Evolutionary conservation across 306 rosid genomes (phyloP).

Genomic region (Vicia sativa): DNA sequence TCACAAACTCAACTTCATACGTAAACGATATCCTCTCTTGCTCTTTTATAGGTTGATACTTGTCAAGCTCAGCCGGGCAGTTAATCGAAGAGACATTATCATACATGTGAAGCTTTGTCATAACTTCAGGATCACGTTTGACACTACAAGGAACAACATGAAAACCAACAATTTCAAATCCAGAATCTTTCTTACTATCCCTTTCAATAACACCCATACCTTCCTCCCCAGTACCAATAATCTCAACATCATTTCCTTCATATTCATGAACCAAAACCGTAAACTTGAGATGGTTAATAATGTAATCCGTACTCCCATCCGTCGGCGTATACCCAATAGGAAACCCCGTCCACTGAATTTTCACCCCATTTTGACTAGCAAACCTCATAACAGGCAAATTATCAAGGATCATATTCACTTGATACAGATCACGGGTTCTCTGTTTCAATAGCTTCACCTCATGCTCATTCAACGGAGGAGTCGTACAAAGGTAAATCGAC

Average conservation of each 20-base stretch:
- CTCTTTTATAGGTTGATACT: constrained; percentile 79
- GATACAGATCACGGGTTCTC: constrained; percentile 90
- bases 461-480: constrained; percentile 57
- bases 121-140: constrained; percentile 59
- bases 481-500: constrained; percentile 75
- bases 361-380: constrained; percentile 74
- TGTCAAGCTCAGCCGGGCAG: constrained; percentile 69
- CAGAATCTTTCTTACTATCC: constrained; percentile 81
- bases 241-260: constrained; percentile 79
- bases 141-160: constrained; percentile 83
- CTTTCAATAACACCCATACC: constrained; percentile 77
- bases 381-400: constrained; percentile 89
- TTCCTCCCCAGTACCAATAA: constrained; percentile 93
- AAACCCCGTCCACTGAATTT: constrained; percentile 93
- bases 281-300: constrained; percentile 88
- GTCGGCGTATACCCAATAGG: constrained; percentile 83
- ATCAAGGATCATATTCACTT: constrained; percentile 94
- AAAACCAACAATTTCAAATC: constrained; percentile 93
- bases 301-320: constrained; percentile 68
- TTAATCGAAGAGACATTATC: constrained; percentile 40
- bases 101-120: constrained; percentile 57
- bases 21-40: constrained; percentile 81
- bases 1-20: constrained; percentile 86
- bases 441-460: constrained; percentile 84
- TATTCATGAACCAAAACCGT: constrained; percentile 86